These are phyloP conservation scores for Acaromyces ingoldii DNA, from an alignment of 1,284 basidiomycete genomes.

Conservation along the genomic window DNA sequence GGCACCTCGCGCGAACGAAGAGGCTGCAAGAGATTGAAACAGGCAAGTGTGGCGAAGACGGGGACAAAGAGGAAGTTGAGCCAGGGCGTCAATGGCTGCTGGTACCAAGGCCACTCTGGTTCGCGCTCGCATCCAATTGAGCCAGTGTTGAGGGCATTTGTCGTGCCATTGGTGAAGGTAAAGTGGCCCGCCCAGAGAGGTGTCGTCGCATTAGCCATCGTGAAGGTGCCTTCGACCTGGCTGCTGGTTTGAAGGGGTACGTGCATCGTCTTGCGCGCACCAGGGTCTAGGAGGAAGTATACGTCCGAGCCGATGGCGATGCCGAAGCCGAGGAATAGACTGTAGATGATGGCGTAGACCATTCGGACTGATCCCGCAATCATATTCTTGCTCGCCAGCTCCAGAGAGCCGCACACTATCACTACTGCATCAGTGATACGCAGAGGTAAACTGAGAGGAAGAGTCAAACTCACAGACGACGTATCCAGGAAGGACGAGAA, in stretches of 20 bases:
- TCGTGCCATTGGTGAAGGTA: conserved; percentile 29
- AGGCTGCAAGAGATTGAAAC: conserved; percentile 72
- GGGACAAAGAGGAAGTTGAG: conserved; percentile 74
- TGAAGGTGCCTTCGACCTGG: conserved; percentile 64
- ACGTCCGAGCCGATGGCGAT: conserved; percentile 81
- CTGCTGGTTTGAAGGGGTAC: conserved; percentile 53
- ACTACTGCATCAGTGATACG: neutral
- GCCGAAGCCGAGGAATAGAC: conserved; percentile 62
- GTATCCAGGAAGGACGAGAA: conserved; percentile 72
- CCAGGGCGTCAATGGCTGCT: conserved; percentile 71
- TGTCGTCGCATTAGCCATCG: conserved; percentile 62
- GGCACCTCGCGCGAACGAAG: conserved; percentile 65
- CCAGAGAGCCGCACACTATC: conserved; percentile 18
- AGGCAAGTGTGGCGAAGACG: conserved; percentile 68
- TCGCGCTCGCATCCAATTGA: conserved; percentile 64
- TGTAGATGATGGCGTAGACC: conserved; percentile 22
- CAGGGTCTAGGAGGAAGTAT: conserved; percentile 69
- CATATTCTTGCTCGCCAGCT: conserved; percentile 19
- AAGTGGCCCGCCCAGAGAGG: conserved; percentile 19
- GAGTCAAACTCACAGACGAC: conserved; percentile 70
- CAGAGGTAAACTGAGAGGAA: conserved; percentile 24
- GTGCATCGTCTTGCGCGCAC: conserved; percentile 52
- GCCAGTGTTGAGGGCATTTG: conserved; percentile 41
- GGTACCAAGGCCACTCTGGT: conserved; percentile 65
- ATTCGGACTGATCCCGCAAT: conserved; percentile 23